phyloP scores from a whole-genome alignment of 495 filamentous ascomycete species.

The Aspergillus cristatus region DNA sequence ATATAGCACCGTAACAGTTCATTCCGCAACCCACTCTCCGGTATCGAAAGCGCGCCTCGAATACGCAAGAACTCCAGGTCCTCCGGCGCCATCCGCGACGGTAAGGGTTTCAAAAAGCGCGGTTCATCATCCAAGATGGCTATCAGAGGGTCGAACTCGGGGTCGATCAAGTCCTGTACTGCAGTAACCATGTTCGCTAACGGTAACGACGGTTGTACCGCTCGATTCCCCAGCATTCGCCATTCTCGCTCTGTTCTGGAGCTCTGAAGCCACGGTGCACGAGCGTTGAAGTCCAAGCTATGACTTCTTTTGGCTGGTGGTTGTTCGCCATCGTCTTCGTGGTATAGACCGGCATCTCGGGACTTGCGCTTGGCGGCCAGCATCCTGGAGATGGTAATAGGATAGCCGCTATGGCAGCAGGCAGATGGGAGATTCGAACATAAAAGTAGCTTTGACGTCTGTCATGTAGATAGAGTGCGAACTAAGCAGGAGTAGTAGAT shows the following conservation, averaged over 20 bases:
- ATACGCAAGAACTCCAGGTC: constrained; percentile 63
- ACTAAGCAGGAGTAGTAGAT: too few relatives aligned
- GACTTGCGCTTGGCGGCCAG: constrained; percentile 14
- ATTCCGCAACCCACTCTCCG: constrained; percentile 53
- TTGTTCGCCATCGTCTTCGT: constrained; percentile 6
- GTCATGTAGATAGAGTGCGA: too few relatives aligned
- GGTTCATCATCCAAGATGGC: constrained; percentile 35
- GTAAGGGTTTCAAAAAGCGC: constrained; percentile 42
- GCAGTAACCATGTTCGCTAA: constrained; percentile 35
- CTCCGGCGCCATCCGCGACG: constrained; percentile 49
- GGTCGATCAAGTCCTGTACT: constrained; percentile 35
- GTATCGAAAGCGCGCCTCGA: constrained; percentile 65
- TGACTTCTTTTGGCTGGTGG: constrained; percentile 17
- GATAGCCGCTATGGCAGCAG: not conserved
- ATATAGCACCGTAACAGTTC: constrained; percentile 65
- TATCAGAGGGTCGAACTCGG: constrained; percentile 36
- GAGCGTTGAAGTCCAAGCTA: constrained; percentile 24
- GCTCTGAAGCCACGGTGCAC: constrained; percentile 29
- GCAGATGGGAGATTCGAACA: not conserved
- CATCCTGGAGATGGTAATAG: not conserved
- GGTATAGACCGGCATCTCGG: not conserved
- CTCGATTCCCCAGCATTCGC: constrained; percentile 22
- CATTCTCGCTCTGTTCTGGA: constrained; percentile 18
- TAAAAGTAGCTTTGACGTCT: too few relatives aligned
- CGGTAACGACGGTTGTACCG: constrained; percentile 26